Evolutionary conservation across 768 basidiomycete species (phyloP).

Genomic region (Hygrocybe punicea): DNA sequence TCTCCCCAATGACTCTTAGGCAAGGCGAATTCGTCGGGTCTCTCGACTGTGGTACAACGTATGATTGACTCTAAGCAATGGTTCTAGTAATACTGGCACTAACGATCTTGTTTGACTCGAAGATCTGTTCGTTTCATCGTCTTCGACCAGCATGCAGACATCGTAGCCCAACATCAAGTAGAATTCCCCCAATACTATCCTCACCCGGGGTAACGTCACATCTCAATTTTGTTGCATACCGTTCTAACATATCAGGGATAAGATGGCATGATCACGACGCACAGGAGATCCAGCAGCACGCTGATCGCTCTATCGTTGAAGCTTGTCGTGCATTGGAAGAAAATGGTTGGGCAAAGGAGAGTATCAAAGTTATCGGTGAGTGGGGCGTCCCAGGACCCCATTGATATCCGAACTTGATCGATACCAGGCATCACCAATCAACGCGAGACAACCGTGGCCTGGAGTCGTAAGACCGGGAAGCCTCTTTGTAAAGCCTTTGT

Average conservation of each 20-base stretch:
- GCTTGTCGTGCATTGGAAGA: slow-evolving; percentile 68
- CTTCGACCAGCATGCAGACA: slow-evolving; percentile 83
- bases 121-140: slow-evolving; percentile 91
- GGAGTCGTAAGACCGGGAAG: slow-evolving; percentile 88
- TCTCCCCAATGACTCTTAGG: slow-evolving; percentile 41
- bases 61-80: no score
- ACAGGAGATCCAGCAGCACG: slow-evolving; percentile 70
- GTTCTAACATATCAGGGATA: slow-evolving; percentile 5
- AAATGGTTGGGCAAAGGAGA: slow-evolving; percentile 72
- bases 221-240: not conserved
- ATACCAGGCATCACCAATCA: slow-evolving; percentile 87
- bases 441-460: slow-evolving; percentile 91
- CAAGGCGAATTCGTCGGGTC: slow-evolving; percentile 86
- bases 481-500: slow-evolving; percentile 88
- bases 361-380: slow-evolving; percentile 90
- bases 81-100: no score
- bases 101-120: slow-evolving; percentile 1
- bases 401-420: not conserved
- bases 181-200: slow-evolving; percentile 96
- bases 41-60: slow-evolving; percentile 95
- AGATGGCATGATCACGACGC: slow-evolving; percentile 98
- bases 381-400: slow-evolving; percentile 5
- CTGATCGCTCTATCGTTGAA: slow-evolving; percentile 70
- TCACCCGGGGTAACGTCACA: slow-evolving; percentile 64
- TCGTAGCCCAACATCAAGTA: slow-evolving; percentile 82